Percentiles rank a stretch among this genome's conserved stretches.
Evolutionary conservation across 306 rosid species (phyloP).

Genomic region (Alnus rubra): DNA sequence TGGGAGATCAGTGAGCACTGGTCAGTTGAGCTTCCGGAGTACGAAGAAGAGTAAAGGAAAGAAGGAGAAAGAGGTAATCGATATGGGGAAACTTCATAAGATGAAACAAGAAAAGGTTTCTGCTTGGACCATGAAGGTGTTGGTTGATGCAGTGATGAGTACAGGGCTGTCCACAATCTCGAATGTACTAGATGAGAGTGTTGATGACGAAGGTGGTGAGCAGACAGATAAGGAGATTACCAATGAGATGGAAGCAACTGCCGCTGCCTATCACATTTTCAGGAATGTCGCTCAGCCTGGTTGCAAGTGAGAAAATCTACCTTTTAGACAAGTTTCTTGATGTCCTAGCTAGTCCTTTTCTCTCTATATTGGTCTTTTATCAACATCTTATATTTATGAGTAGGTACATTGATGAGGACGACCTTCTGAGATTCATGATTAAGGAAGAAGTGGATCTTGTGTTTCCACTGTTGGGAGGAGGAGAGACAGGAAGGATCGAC

Average conservation of each 20-base stretch:
- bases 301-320: slow-evolving; percentile 57
- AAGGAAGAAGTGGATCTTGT: slow-evolving; percentile 78
- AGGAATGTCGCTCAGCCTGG: slow-evolving; percentile 63
- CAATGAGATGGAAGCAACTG: slow-evolving; percentile 90
- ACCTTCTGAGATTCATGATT: slow-evolving; percentile 76
- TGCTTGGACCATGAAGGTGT: slow-evolving; percentile 92
- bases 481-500: slow-evolving; percentile 55
- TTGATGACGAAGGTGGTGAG: slow-evolving; percentile 42
- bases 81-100: slow-evolving; percentile 67
- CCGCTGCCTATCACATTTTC: slow-evolving; percentile 75
- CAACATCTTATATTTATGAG: slow-evolving; percentile 16
- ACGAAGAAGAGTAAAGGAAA: slow-evolving; percentile 44
- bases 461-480: slow-evolving; percentile 54
- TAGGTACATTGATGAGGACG: slow-evolving; percentile 75
- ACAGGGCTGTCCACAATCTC: slow-evolving; percentile 88
- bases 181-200: slow-evolving; percentile 54
- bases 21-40: slow-evolving; percentile 69
- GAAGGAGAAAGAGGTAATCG: slow-evolving; percentile 56
- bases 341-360: not conserved
- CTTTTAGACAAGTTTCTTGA: slow-evolving; percentile 4
- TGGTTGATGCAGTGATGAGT: slow-evolving; percentile 77
- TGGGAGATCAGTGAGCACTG: slow-evolving; percentile 46
- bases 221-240: slow-evolving; percentile 71
- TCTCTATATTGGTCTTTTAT: slow-evolving; percentile 12
- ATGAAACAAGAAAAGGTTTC: slow-evolving; percentile 90